Percentiles rank a stretch among this genome's conserved stretches.
Conservation (phyloP, 1,284 basidiomycete species). For the Cutaneotrichosporon curvatum region DNA sequence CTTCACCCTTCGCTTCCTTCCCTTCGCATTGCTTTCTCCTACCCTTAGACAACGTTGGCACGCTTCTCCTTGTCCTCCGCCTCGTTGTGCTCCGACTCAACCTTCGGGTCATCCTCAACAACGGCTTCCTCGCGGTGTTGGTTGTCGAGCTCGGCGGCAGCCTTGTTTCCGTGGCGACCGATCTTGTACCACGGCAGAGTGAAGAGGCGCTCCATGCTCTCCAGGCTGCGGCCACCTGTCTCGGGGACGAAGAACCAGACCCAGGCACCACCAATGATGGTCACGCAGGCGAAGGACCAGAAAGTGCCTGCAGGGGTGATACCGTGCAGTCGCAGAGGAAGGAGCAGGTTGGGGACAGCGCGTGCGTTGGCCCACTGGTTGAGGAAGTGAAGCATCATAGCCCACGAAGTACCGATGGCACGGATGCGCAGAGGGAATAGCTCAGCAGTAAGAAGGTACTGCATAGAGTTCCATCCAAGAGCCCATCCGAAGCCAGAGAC, state of each 20-base stretch:
- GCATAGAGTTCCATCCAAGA: constrained; percentile 8
- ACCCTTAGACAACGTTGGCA: too few relatives aligned
- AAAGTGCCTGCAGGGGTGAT: constrained; percentile 22
- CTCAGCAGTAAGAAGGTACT: constrained; percentile 12
- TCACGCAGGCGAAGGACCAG: constrained; percentile 24
- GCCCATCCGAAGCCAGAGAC: constrained; percentile 11
- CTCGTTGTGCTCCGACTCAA: constrained; percentile 3
- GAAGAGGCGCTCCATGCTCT: constrained; percentile 20
- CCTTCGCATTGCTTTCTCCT: too few relatives aligned
- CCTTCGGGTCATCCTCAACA: not conserved
- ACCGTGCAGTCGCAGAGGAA: not conserved
- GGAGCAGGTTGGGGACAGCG: constrained; percentile 11
- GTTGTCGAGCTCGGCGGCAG: constrained; percentile 3
- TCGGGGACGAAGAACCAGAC: constrained; percentile 28
- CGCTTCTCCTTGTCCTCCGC: constrained; percentile 7
- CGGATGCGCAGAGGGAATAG: constrained; percentile 5
- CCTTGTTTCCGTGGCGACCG: constrained; percentile 7
- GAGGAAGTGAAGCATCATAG: not conserved
- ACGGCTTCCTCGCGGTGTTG: not conserved
- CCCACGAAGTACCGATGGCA: not conserved
- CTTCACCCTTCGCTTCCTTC: too few relatives aligned
- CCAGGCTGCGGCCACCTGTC: constrained; percentile 18
- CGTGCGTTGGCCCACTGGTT: constrained; percentile 5
- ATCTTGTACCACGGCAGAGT: constrained; percentile 13
- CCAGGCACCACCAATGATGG: constrained; percentile 18